phyloP scores from a whole-genome alignment of 2,329 filamentous ascomycete genomes.

The Elsinoe necatrix region DNA sequence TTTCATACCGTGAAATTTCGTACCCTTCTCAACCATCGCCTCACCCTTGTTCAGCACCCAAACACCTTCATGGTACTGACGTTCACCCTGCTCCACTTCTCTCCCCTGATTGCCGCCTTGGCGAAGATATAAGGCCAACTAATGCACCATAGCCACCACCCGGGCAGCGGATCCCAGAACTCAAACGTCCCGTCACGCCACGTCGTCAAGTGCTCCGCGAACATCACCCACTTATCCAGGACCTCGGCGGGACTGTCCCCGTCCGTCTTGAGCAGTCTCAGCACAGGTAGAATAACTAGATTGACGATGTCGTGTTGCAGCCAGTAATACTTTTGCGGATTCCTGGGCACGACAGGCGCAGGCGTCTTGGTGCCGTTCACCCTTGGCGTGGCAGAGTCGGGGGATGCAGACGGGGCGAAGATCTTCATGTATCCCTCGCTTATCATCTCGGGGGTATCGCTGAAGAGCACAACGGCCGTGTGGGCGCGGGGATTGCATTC shows the following conservation, averaged over 20 bases:
- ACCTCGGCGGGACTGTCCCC: conserved; percentile 23
- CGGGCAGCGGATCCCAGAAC: conserved; percentile 43
- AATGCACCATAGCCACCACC: conserved; percentile 45
- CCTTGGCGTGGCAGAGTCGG: conserved; percentile 8
- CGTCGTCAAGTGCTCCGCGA: conserved; percentile 35
- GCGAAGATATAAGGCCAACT: conserved; percentile 49
- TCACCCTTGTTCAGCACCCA: conserved; percentile 31
- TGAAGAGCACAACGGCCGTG: conserved; percentile 57
- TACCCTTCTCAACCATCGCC: no score
- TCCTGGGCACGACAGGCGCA: conserved; percentile 22
- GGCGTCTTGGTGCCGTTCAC: conserved; percentile 19
- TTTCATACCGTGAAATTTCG: no score
- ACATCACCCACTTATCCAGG: conserved; percentile 24
- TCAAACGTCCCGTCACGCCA: conserved; percentile 46
- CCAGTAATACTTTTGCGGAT: conserved; percentile 48
- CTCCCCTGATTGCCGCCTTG: conserved; percentile 36
- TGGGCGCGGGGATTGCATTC: conserved; percentile 64
- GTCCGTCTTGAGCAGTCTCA: conserved; percentile 30
- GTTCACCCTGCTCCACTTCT: conserved; percentile 57
- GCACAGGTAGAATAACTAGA: conserved; percentile 42
- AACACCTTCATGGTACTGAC: conserved; percentile 59
- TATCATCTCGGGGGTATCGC: conserved; percentile 37
- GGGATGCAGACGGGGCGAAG: conserved; percentile 28
- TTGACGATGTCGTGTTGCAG: conserved; percentile 56
- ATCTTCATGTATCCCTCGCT: conserved; percentile 45